A percentile compares a stretch with the other conserved stretches of the same genome.
Evolutionary conservation across 2,329 filamentous ascomycete genomes (phyloP).

Genomic region (Talaromyces islandicus): DNA sequence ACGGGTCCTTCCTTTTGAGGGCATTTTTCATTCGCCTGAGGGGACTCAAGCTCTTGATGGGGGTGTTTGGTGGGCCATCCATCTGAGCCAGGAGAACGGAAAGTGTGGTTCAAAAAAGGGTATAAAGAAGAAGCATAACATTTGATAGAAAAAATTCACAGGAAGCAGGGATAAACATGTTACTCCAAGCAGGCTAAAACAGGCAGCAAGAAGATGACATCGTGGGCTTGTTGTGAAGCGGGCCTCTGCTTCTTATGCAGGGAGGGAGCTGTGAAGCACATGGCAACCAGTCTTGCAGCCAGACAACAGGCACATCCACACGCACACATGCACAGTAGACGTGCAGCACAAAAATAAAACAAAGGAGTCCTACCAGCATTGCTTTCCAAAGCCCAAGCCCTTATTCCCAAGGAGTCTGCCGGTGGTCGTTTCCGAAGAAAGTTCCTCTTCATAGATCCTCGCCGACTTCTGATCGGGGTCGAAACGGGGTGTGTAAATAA

Average conservation of each 20-base stretch:
- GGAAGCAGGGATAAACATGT: neutral
- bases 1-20: slow-evolving; percentile 5
- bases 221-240: neutral
- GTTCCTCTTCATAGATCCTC: slow-evolving; percentile 10
- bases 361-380: slow-evolving; percentile 7
- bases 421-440: slow-evolving; percentile 8
- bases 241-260: slow-evolving; percentile 8
- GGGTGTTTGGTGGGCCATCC: slow-evolving; percentile 1
- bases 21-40: slow-evolving; percentile 23
- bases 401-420: slow-evolving; percentile 8
- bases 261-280: slow-evolving; percentile 8
- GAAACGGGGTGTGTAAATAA: neutral
- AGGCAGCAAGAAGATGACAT: neutral
- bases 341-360: neutral
- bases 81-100: neutral
- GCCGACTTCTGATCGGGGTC: neutral
- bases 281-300: neutral
- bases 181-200: neutral
- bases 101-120: neutral
- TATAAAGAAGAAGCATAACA: neutral
- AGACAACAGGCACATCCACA: neutral
- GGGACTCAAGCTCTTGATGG: slow-evolving; percentile 7
- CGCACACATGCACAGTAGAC: neutral
- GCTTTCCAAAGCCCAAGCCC: slow-evolving; percentile 8
- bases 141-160: neutral